Evolutionary conservation across 2,329 filamentous ascomycete species (phyloP), one percentile per base, ranked within the genome.

Genomic region (Periconia sp.): DNA sequence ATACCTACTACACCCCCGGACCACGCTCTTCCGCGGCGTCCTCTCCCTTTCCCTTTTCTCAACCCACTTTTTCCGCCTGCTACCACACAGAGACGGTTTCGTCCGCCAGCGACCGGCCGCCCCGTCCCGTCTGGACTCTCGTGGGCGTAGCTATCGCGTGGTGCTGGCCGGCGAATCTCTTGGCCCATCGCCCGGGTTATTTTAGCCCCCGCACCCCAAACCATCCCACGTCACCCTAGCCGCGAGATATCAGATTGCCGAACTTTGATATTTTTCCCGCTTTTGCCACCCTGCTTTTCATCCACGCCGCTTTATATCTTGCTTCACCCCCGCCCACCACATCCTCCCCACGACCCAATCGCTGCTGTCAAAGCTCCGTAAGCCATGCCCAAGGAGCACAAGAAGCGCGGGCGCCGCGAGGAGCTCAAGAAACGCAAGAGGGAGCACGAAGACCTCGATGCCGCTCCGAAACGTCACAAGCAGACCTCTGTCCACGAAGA

Each of bases 361-460:
- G 11, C 17, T 23, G 23, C 42, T 45, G 8, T 11, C 20, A 10
- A 45, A 13, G 42, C 41, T 7, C 50, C 54, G 10, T 46, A 43
- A 52, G 65, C 49, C 58, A 86, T 86, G 84, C 83, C 84, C 47
- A 82, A 81, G 68, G 82, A 85, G 68, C 74, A 81, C 63, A 83
- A 81, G 69, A 83, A 84, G 68, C 80, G 81, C 59, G 80, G 83
- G 57, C 78, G 83, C 54, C 80, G 83, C 63, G 80, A 78, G 62
- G 79, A 77, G 53, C 73, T 73, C 61, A 77, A 77, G 69, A 79
- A 78, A 59, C 74, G 76, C 63, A 84, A 84, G 69, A 76, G 77
- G 45, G 80, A 82, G 57, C 56, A 60, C 48, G 64, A 64, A 27
- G 62, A 76, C 19, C 73, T 73, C 46, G 72, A 77, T 19, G 58